These are phyloP conservation scores for Senecio squalidus DNA, from an alignment of 140 eudicot species.

Conservation along the genomic window DNA sequence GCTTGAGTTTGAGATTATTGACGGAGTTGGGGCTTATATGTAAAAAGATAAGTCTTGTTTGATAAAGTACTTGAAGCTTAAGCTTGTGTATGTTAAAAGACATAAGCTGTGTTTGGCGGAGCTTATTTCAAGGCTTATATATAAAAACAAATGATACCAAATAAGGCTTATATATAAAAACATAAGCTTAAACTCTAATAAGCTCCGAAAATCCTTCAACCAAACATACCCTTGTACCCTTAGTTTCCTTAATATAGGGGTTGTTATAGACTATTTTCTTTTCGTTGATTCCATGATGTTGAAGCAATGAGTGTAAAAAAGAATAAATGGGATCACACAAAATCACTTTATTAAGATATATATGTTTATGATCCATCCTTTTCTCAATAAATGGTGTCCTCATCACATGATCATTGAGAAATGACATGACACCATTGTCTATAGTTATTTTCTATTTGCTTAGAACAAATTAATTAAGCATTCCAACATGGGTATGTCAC, in stretches of 20 bases:
- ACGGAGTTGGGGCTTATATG: too few species aligned
- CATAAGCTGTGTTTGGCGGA: too few species aligned
- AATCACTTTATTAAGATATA: slow-evolving; percentile 38
- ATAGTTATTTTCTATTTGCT: slow-evolving; percentile 13
- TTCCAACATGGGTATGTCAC: slow-evolving; percentile 25
- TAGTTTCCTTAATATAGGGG: slow-evolving; percentile 17
- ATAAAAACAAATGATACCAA: too few species aligned
- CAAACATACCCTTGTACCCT: too few species aligned
- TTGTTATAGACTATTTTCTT: slow-evolving; percentile 15
- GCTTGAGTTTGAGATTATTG: too few species aligned
- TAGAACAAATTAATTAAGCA: slow-evolving; percentile 27
- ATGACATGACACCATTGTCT: slow-evolving; percentile 38
- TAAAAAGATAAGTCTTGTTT: too few species aligned
- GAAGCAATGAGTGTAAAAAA: slow-evolving; percentile 26
- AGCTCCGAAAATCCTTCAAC: too few species aligned
- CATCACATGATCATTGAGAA: slow-evolving; percentile 31
- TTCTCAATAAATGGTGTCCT: slow-evolving; percentile 29
- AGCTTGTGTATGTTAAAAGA: too few species aligned
- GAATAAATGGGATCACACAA: slow-evolving; percentile 23
- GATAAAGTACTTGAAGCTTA: too few species aligned
- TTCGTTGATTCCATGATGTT: slow-evolving; percentile 26
- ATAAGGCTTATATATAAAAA: too few species aligned
- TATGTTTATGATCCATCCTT: slow-evolving; percentile 27
- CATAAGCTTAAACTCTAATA: too few species aligned
- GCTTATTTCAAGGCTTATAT: too few species aligned